Evolutionary conservation across 2,329 filamentous ascomycete genomes (phyloP), one percentile per base, ranked within the genome.

Genomic region (Scytalidium sp.): DNA sequence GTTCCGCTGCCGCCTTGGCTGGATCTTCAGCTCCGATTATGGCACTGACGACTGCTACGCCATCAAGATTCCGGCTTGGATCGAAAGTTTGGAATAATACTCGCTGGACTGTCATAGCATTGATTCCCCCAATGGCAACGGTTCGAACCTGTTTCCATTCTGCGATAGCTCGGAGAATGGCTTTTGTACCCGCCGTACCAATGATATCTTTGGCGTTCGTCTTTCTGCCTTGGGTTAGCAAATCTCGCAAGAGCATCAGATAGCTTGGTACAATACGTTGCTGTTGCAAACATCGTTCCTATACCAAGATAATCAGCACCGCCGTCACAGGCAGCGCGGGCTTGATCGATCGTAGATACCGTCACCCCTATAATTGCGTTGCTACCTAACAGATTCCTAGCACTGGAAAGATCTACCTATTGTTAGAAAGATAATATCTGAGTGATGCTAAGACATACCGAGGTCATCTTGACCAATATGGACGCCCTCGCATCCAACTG

Each of bases 391-490:
- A 97, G 69, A 19, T 71, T 75, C 50, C 89, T 86, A 2, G 91
- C 92, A 36, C 79, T 77, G 8, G 70, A 63, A 22, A 89, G 67
- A 51, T 82, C 83, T 85, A 56, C 21, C 15, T 3, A 41, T 27
- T 42, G 47, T 60, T 36, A 61, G 50, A 55, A 40, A 40, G 39
- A 56, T 23, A 49, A 50, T 23, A 7, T n/a, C 8, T 7, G 15
- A n/a, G 32, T 36, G 17, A n/a, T 36, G 32, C 5, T 5, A 19
- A 32, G 13, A 68, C 77, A 57, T 68, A 88, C 86, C 76, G 75
- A 96, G 85, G 67, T 97, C 93, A 78, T 97, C 92, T 72, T 97
- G 93, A 6, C 94, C 94, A 45, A 97, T 81, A 67, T 97, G 94
- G 8, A 96, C 90, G 42, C 94, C 94, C 71, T 97, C 93, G 50